These are phyloP conservation scores for Talaromyces sp. DNA, from an alignment of 2,329 filamentous ascomycete genomes.

Conservation along the genomic window DNA sequence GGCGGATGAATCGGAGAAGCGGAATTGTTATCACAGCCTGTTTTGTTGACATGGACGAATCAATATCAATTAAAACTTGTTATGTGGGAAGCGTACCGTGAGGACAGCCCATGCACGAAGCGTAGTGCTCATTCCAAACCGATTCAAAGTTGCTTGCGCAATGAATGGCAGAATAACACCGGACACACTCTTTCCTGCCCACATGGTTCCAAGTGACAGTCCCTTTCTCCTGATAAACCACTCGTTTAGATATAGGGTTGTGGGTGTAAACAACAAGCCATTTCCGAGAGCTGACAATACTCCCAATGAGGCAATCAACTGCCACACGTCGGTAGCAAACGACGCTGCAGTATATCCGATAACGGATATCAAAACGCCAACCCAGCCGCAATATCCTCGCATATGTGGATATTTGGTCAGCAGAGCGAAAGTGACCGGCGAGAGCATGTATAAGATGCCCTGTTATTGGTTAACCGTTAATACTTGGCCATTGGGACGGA, in stretches of 20 bases:
- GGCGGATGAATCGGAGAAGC: constrained; percentile 35
- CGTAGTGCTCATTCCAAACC: constrained; percentile 33
- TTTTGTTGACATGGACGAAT: constrained; percentile 6
- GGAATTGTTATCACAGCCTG: constrained; percentile 26
- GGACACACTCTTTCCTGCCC: constrained; percentile 26
- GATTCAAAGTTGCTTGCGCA: not conserved
- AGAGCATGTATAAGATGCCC: constrained; percentile 23
- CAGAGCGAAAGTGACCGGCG: constrained; percentile 18
- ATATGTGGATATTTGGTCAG: constrained; percentile 28
- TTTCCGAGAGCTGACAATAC: constrained; percentile 41
- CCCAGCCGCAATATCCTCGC: constrained; percentile 24
- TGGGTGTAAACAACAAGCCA: constrained; percentile 39
- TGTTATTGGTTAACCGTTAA: constrained; percentile 8
- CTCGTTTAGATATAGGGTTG: constrained; percentile 44
- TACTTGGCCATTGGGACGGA: not conserved
- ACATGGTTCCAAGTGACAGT: constrained; percentile 45
- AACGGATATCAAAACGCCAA: constrained; percentile 29
- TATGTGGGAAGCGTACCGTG: not conserved
- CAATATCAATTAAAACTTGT: not conserved
- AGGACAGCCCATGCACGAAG: constrained; percentile 37
- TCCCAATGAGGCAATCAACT: constrained; percentile 34
- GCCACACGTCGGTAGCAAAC: constrained; percentile 32
- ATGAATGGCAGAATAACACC: constrained; percentile 20
- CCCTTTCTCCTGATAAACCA: constrained; percentile 46
- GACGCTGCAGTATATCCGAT: constrained; percentile 28